A percentile compares a stretch with the other conserved stretches of the same genome.
Evolutionary conservation across 1,139 yeast species (phyloP).

Genomic region (Taiozyma sp.): DNA sequence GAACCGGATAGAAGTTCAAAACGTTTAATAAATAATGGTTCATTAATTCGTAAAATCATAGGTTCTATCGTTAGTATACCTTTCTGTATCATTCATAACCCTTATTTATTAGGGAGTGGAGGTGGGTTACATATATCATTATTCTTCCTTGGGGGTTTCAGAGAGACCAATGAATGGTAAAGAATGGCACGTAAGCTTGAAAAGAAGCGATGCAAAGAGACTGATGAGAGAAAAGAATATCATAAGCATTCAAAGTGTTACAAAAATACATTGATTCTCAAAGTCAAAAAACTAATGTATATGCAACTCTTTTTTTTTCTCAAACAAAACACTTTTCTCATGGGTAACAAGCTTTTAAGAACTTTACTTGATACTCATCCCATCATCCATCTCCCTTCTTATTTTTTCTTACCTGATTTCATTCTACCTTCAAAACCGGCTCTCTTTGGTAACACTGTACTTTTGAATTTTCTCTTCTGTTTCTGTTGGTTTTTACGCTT

Average conservation of each 20-base stretch:
- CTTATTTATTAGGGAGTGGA: too few species aligned
- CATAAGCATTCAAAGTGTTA: background rate
- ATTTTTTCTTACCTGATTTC: constrained; percentile 9
- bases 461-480: constrained; percentile 62
- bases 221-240: background rate
- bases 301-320: background rate
- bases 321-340: background rate
- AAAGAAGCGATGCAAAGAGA: background rate
- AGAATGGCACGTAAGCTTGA: background rate
- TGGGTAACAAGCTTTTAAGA: background rate
- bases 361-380: background rate
- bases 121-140: background rate
- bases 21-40: background rate
- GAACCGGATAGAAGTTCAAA: background rate
- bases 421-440: constrained; percentile 43
- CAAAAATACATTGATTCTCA: background rate
- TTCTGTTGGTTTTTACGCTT: constrained; percentile 63
- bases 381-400: background rate
- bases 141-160: background rate
- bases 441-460: constrained; percentile 35
- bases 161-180: background rate
- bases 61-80: background rate
- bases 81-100: too few species aligned
- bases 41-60: background rate
- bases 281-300: background rate